A percentile compares a stretch with the other conserved stretches of the same genome.
Evolutionary conservation across 2,329 filamentous ascomycete genomes (phyloP).

Genomic region (Chaetothyriales sp.): DNA sequence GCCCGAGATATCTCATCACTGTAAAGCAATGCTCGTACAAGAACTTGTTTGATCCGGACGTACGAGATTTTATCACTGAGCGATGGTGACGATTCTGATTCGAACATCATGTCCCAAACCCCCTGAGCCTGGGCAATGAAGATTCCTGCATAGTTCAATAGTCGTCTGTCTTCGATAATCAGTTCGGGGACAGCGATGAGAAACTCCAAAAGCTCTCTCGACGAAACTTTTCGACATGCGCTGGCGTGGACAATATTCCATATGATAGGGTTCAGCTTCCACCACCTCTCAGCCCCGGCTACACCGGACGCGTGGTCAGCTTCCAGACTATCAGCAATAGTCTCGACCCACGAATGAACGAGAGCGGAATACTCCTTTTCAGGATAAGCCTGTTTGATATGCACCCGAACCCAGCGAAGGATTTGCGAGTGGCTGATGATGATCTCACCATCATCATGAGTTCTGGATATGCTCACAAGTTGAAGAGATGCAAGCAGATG

Average conservation of each 20-base stretch:
- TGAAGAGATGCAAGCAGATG: background rate
- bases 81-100: background rate
- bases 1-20: slow-evolving; percentile 1
- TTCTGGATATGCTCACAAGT: background rate
- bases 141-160: background rate
- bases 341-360: background rate
- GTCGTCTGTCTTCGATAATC: background rate
- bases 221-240: background rate
- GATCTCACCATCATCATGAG: background rate
- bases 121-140: background rate
- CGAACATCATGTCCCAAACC: background rate
- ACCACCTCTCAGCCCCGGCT: background rate
- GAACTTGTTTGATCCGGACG: slow-evolving; percentile 3
- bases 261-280: background rate
- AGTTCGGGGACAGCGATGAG: background rate
- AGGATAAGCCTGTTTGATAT: background rate
- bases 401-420: background rate
- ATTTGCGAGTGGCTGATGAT: background rate
- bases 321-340: background rate
- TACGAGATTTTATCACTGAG: background rate
- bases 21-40: background rate
- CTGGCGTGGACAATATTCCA: background rate
- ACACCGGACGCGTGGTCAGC: background rate
- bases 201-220: background rate
- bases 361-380: background rate